These are phyloP conservation scores for Colletotrichum lindemuthianum DNA, from an alignment of 2,329 filamentous ascomycete species.

Conservation along the genomic window DNA sequence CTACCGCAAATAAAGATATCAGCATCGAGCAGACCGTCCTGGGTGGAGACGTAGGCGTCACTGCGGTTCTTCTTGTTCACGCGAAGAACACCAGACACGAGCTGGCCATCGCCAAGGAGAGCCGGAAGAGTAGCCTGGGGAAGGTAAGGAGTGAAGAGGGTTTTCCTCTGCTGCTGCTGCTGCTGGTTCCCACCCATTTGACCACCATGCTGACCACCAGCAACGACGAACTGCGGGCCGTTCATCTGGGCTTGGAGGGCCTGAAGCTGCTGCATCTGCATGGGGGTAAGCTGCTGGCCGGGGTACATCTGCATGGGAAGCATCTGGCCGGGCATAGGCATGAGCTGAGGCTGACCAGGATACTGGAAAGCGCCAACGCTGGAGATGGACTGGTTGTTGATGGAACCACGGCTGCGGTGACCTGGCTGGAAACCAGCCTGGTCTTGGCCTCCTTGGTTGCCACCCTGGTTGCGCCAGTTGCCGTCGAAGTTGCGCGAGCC, in stretches of 20 bases:
- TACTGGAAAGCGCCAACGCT: slow-evolving; percentile 91
- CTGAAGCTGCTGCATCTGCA: slow-evolving; percentile 91
- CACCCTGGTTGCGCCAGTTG: slow-evolving; percentile 90
- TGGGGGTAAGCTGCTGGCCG: slow-evolving; percentile 85
- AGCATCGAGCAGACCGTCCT: slow-evolving; percentile 87
- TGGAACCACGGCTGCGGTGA: slow-evolving; percentile 85
- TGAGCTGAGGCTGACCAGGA: slow-evolving; percentile 83
- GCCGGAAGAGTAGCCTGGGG: slow-evolving; percentile 94
- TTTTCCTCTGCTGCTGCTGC: slow-evolving; percentile 94
- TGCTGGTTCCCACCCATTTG: slow-evolving; percentile 74
- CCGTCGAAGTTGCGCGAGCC: slow-evolving; percentile 95
- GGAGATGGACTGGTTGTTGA: slow-evolving; percentile 82
- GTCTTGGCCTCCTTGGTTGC: slow-evolving; percentile 73
- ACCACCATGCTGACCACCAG: slow-evolving; percentile 78
- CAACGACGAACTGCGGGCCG: slow-evolving; percentile 76
- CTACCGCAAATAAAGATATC: slow-evolving; percentile 99
- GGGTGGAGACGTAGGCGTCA: slow-evolving; percentile 95
- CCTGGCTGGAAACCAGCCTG: slow-evolving; percentile 89
- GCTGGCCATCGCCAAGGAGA: slow-evolving; percentile 88
- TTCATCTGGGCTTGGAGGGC: slow-evolving; percentile 89
- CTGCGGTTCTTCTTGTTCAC: slow-evolving; percentile 99
- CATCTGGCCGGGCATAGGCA: slow-evolving; percentile 88
- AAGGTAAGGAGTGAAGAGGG: slow-evolving; percentile 96
- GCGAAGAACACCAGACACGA: slow-evolving; percentile 94
- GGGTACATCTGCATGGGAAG: slow-evolving; percentile 86